Base-by-base conservation (phyloP, 148 eudicot genomes). In the Vaccinium myrtillus region DNA sequence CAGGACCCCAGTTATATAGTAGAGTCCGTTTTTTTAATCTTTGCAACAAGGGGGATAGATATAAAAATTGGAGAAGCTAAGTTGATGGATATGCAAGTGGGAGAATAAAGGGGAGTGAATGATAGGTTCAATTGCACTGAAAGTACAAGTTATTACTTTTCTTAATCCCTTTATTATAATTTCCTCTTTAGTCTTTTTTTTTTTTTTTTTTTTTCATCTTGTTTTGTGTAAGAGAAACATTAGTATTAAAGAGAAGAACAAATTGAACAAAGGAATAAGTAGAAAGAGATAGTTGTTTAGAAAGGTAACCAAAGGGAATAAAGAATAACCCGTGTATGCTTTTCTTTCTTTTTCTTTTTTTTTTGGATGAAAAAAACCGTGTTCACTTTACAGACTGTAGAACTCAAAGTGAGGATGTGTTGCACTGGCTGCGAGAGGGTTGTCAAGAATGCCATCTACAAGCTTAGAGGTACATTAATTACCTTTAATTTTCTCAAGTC, bases 401-500 rank as follows among this genome's bases (percentile, higher is more conserved):
- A 94, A 88, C 93, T 97, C 78, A 92, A 97, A 85, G 98, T 97
- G 21, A 93, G 98, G 84, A 97, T 97, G 98, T 97, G 99, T 63
- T 97, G 99, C 90, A 90, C 91, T 49, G 99, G 99, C 6, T 97
- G 99, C 58, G 99, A 95, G 87, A 89, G 95, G 83, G 96, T 97
- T 23, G 96, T 97, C 83, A 95, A 89, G 89, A 91, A 92, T 32
- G 98, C 98, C 70, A 86, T 97, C 86, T 63, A 82, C 43, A 97
- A 93, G 88, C 98, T 95, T 49, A 88, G 93, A 97, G 99, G 99
- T 95, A 84, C 15, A 6, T 48, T 43, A 43, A 43, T 43, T 48
- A 23, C 39, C 74, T 39, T 13, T 27, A 23, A 23, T 69, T 69
- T 69, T 69, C 16, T 69, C 74, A 25, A 23, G 36, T 11, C n/a